Conservation (phyloP, 202 grass and related monocot genomes). For the Hordeum pubiflorum region DNA sequence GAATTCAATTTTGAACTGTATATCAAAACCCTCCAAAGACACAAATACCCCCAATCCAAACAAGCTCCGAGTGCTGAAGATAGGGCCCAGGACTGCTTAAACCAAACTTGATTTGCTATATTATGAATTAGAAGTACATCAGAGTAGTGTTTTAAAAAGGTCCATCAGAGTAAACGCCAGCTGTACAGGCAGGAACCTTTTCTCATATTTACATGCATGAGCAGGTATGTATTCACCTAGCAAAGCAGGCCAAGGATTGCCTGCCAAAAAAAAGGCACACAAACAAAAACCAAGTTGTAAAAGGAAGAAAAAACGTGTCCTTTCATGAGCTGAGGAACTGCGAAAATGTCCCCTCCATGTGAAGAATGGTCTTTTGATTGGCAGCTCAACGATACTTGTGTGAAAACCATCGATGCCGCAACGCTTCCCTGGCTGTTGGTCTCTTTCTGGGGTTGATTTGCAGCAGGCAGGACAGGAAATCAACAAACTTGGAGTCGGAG, state of each 20-base stretch:
- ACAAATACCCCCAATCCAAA: not conserved
- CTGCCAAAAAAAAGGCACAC: not conserved
- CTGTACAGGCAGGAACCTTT: constrained; percentile 27
- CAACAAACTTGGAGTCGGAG: constrained; percentile 70
- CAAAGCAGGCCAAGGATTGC: constrained; percentile 28
- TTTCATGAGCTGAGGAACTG: constrained; percentile 12
- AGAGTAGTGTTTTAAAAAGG: not conserved
- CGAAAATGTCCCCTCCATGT: not conserved
- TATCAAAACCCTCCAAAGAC: not conserved
- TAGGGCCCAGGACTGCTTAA: not conserved
- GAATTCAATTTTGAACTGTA: not conserved
- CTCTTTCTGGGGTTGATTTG: constrained; percentile 78
- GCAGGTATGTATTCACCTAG: constrained; percentile 23
- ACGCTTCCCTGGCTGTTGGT: constrained; percentile 75
- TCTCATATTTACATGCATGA: constrained; percentile 47
- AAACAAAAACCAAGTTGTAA: not conserved
- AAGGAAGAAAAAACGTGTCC: not conserved
- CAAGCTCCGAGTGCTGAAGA: not conserved
- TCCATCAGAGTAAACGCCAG: constrained; percentile 9
- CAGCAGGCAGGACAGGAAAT: constrained; percentile 85
- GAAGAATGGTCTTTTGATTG: not conserved
- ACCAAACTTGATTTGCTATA: constrained; percentile 19
- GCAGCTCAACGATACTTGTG: constrained; percentile 43
- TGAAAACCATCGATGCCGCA: constrained; percentile 81
- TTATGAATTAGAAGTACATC: constrained; percentile 19